A percentile compares a stretch with the other conserved stretches of the same genome.
Conservation (phyloP, 768 basidiomycete species). For the Pulveroboletus sp. region DNA sequence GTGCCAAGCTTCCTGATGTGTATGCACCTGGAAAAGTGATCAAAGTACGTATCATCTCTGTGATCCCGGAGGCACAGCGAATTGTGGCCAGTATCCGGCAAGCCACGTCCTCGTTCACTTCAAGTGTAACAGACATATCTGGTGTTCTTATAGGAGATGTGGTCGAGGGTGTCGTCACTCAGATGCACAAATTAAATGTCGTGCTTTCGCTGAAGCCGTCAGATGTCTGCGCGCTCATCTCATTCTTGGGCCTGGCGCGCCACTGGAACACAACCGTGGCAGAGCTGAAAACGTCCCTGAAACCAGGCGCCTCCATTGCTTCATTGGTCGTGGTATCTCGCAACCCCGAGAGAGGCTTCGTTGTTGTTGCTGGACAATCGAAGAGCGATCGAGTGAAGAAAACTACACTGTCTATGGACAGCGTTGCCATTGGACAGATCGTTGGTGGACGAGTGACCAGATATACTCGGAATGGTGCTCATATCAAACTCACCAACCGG, state of each 20-base stretch:
- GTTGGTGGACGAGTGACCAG: constrained; percentile 77
- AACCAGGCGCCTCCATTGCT: constrained; percentile 63
- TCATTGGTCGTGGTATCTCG: constrained; percentile 87
- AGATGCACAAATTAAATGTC: constrained; percentile 82
- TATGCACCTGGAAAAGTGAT: constrained; percentile 82
- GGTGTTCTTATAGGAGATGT: constrained; percentile 72
- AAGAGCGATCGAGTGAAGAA: constrained; percentile 52
- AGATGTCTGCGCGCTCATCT: constrained; percentile 73
- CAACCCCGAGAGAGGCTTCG: constrained; percentile 78
- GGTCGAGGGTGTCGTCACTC: constrained; percentile 65
- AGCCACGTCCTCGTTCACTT: constrained; percentile 49
- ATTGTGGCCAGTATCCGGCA: constrained; percentile 87
- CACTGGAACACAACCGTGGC: constrained; percentile 60
- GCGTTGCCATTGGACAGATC: constrained; percentile 64
- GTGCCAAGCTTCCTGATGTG: constrained; percentile 50
- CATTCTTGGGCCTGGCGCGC: constrained; percentile 83
- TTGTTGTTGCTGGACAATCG: constrained; percentile 75
- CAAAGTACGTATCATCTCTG: constrained; percentile 70
- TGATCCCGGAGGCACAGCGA: constrained; percentile 53
- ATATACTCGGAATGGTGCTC: constrained; percentile 65
- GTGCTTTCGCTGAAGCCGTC: constrained; percentile 69
- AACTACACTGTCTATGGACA: constrained; percentile 56
- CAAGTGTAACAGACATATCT: constrained; percentile 57
- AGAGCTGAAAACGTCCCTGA: constrained; percentile 59
- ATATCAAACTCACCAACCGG: constrained; percentile 68